Percentiles rank a stretch among this genome's conserved stretches.
These are phyloP conservation scores for Coelastrella sp. DNA, from an alignment of 139 green algal species.

Conservation along the genomic window DNA sequence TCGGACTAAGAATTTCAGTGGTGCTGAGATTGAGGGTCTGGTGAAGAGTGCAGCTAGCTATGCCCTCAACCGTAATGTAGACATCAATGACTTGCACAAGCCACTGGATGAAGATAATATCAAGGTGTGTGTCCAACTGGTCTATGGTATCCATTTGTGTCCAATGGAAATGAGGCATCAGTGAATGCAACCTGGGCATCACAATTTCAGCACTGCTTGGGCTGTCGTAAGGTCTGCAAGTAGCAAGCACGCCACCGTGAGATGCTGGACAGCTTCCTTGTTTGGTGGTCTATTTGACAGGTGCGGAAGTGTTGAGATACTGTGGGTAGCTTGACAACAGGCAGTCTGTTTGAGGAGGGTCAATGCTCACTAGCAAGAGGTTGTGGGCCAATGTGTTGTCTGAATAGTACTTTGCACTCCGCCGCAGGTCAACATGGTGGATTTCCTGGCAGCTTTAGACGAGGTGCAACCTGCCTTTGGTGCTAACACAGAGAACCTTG, in stretches of 20 bases:
- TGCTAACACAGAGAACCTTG: constrained; percentile 84
- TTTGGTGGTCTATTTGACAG: too few relatives aligned
- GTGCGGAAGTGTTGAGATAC: too few relatives aligned
- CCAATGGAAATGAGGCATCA: too few relatives aligned
- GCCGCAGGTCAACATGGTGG: constrained; percentile 82
- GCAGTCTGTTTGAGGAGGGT: too few relatives aligned
- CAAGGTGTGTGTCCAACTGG: constrained; percentile 71
- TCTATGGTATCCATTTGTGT: too few relatives aligned
- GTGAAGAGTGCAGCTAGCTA: constrained; percentile 94
- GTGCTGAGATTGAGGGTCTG: constrained; percentile 97
- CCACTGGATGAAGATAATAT: constrained; percentile 95
- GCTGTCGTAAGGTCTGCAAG: too few relatives aligned
- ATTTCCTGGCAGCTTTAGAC: constrained; percentile 92
- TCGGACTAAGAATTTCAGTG: constrained; percentile 95
- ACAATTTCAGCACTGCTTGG: neutral
- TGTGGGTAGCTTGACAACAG: too few relatives aligned
- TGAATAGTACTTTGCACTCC: neutral
- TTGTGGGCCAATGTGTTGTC: neutral
- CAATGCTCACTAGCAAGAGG: too few relatives aligned
- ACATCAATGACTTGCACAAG: constrained; percentile 91
- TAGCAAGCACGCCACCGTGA: too few relatives aligned
- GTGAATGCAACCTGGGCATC: neutral
- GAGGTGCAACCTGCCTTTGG: constrained; percentile 98
- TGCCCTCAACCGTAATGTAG: constrained; percentile 94
- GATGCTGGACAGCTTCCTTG: too few relatives aligned